Percentiles rank a stretch among this genome's conserved stretches.
Evolutionary conservation across 2,329 filamentous ascomycete genomes (phyloP).

Genomic region (Trichoderma semiorbis): DNA sequence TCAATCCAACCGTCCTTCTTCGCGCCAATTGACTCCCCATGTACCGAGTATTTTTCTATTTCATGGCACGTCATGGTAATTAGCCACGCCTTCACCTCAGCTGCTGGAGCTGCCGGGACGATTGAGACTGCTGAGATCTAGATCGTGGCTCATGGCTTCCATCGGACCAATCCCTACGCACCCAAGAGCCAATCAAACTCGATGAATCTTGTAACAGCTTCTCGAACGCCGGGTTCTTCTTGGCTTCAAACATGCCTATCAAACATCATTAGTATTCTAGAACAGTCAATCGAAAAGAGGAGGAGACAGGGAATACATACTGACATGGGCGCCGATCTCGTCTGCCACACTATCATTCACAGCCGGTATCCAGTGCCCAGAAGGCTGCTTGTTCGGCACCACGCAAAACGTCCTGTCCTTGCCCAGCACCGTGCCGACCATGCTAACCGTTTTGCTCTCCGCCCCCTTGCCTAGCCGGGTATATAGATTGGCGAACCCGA

Average conservation of each 20-base stretch:
- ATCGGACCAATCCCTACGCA: constrained; percentile 64
- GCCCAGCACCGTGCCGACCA: constrained; percentile 59
- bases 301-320: constrained; percentile 28
- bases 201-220: constrained; percentile 63
- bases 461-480: constrained; percentile 74
- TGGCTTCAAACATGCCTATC: constrained; percentile 68
- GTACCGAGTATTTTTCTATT: neutral
- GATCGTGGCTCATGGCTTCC: constrained; percentile 40
- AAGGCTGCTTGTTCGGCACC: constrained; percentile 57
- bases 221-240: constrained; percentile 70
- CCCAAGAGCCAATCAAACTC: constrained; percentile 63
- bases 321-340: constrained; percentile 76
- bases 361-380: constrained; percentile 63
- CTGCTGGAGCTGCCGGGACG: neutral
- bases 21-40: neutral
- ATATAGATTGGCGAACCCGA: constrained; percentile 85
- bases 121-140: neutral
- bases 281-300: neutral
- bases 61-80: neutral
- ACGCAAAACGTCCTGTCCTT: constrained; percentile 85
- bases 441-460: constrained; percentile 46
- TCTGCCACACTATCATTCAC: constrained; percentile 77
- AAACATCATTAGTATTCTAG: neutral
- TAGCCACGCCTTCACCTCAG: neutral
- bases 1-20: neutral